A percentile compares a stretch with the other conserved stretches of the same genome.
phyloP scores from a whole-genome alignment of 2,329 filamentous ascomycete species.

The Diaporthe capsici region DNA sequence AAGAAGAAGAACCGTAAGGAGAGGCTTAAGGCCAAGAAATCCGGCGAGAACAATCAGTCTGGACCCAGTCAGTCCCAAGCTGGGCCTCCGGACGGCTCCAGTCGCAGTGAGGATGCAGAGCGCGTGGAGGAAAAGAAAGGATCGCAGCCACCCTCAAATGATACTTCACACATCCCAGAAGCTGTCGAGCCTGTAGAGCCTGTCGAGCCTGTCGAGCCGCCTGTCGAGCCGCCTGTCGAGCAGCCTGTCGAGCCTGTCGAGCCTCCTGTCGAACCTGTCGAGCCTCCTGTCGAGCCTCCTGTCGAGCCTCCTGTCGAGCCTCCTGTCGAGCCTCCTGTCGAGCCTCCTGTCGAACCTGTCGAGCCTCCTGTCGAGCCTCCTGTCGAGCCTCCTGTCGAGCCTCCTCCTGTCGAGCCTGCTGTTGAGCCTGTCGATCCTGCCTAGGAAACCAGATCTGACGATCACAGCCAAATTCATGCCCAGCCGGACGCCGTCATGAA shows the following conservation, averaged over 20 bases:
- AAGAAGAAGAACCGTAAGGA: neutral
- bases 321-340: neutral
- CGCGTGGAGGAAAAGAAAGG: neutral
- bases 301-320: too few species aligned
- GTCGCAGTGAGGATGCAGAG: neutral
- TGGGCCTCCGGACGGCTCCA: neutral
- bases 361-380: too few species aligned
- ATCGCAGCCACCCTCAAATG: neutral
- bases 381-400: too few species aligned
- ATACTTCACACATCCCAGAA: neutral
- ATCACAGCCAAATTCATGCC: neutral
- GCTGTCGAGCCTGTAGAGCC: neutral
- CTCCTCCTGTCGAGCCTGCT: too few species aligned
- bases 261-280: too few species aligned
- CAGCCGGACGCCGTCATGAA: neutral
- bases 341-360: neutral
- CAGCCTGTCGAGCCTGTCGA: too few species aligned
- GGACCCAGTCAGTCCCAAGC: neutral
- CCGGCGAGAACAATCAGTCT: neutral
- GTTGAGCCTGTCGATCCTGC: neutral
- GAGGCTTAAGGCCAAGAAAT: neutral
- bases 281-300: neutral
- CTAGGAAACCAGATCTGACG: neutral
- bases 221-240: too few species aligned
- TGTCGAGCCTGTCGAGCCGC: neutral